Evolutionary conservation across 192 early-diverging fungal genomes (phyloP).

Genomic region (Coemansia sp.): DNA sequence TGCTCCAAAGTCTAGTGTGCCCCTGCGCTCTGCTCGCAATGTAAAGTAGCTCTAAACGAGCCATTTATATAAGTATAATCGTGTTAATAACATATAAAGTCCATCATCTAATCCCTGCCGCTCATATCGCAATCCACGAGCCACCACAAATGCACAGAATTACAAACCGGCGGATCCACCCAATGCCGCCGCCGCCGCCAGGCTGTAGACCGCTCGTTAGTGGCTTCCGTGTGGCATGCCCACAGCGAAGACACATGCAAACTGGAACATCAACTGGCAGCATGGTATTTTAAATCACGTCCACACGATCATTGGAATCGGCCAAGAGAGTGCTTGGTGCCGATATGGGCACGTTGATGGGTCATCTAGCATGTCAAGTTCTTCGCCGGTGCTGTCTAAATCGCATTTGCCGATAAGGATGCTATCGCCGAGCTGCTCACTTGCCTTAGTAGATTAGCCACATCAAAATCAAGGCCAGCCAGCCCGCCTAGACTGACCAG

Average conservation of each 20-base stretch:
- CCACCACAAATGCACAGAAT: conserved; percentile 48
- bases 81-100: background rate
- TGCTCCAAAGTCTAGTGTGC: conserved; percentile 21
- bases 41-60: background rate
- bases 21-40: conserved; percentile 24
- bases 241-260: conserved; percentile 43
- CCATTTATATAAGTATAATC: background rate
- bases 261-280: conserved; percentile 24
- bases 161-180: conserved; percentile 40
- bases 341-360: conserved; percentile 3
- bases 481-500: conserved; percentile 28
- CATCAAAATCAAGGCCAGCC: conserved; percentile 40
- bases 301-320: conserved; percentile 22
- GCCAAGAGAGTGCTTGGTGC: background rate
- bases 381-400: background rate
- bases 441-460: conserved; percentile 42
- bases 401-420: background rate
- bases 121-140: conserved; percentile 38
- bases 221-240: conserved; percentile 32
- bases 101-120: background rate
- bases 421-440: conserved; percentile 16
- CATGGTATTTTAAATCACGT: conserved; percentile 48
- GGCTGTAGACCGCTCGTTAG: background rate
- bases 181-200: background rate
- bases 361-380: background rate